A percentile compares a stretch with the other conserved stretches of the same genome.
These are phyloP conservation scores for Phytopythium cucurbitacearum DNA, from an alignment of 352 stramenopile species.

Conservation along the genomic window DNA sequence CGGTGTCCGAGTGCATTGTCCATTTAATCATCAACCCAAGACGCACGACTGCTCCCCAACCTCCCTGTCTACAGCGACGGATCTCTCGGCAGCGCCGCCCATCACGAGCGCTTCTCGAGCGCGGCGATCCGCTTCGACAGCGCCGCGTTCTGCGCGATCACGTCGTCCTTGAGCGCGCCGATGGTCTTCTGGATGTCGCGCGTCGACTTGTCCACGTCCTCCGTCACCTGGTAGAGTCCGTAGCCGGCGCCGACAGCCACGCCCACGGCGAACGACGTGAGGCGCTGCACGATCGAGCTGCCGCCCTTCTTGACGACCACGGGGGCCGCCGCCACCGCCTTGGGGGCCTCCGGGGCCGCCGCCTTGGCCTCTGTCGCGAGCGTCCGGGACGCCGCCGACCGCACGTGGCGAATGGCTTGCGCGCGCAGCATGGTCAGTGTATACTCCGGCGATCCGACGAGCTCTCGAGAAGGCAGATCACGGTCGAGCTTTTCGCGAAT, in stretches of 20 bases:
- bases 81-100: neutral
- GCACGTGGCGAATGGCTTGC: conserved; percentile 15
- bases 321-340: conserved; percentile 16
- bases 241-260: conserved; percentile 57
- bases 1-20: too few species aligned
- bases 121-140: conserved; percentile 73
- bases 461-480: conserved; percentile 3
- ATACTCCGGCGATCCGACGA: neutral
- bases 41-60: too few species aligned
- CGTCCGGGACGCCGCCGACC: conserved; percentile 16
- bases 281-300: conserved; percentile 68
- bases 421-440: conserved; percentile 21
- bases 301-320: conserved; percentile 39
- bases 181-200: conserved; percentile 66
- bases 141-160: conserved; percentile 61
- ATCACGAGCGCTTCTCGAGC: conserved; percentile 67
- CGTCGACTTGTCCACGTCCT: conserved; percentile 71
- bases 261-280: conserved; percentile 66
- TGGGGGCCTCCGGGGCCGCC: neutral
- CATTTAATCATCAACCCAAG: too few species aligned
- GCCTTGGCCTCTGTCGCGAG: conserved; percentile 61
- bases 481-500: conserved; percentile 10
- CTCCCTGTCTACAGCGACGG: too few species aligned
- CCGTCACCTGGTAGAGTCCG: conserved; percentile 64
- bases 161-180: conserved; percentile 58